Evolutionary conservation across 257 asterid genomes (phyloP).

Genomic region (Nicotiana tomentosiformis): DNA sequence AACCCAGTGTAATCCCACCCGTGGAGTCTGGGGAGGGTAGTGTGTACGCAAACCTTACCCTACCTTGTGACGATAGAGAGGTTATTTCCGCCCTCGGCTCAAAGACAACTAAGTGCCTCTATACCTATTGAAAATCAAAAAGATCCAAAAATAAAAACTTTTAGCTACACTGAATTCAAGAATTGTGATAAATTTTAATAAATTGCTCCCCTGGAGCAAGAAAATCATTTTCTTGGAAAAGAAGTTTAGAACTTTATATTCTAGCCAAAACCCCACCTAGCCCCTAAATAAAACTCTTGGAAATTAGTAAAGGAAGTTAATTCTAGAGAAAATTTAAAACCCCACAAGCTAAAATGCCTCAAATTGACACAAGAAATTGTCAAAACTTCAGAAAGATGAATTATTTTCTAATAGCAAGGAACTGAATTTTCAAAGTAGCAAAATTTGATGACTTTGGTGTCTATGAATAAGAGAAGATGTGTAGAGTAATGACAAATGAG

Average conservation of each 20-base stretch:
- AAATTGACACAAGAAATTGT: no score
- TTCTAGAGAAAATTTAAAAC: neutral
- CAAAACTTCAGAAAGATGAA: neutral
- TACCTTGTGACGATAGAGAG: no score
- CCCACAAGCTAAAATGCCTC: neutral
- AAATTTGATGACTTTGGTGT: neutral
- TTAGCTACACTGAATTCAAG: conserved; percentile 24
- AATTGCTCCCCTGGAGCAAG: conserved; percentile 21
- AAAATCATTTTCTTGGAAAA: conserved; percentile 27
- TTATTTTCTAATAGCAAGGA: neutral
- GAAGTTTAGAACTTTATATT: neutral
- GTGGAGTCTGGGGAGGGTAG: no score
- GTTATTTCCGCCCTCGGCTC: no score
- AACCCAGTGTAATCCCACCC: no score
- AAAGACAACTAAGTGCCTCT: conserved; percentile 18
- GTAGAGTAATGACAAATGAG: conserved; percentile 26
- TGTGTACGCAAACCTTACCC: no score
- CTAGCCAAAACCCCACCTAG: neutral
- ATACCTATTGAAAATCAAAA: conserved; percentile 36
- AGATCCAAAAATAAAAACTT: conserved; percentile 45
- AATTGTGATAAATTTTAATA: conserved; percentile 26
- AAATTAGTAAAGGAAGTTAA: neutral
- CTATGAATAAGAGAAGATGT: conserved; percentile 15
- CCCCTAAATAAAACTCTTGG: neutral
- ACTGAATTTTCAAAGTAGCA: neutral